Percentiles rank a stretch among this genome's conserved stretches.
Conservation (phyloP, 768 basidiomycete species). For the Calvatia gigantea region DNA sequence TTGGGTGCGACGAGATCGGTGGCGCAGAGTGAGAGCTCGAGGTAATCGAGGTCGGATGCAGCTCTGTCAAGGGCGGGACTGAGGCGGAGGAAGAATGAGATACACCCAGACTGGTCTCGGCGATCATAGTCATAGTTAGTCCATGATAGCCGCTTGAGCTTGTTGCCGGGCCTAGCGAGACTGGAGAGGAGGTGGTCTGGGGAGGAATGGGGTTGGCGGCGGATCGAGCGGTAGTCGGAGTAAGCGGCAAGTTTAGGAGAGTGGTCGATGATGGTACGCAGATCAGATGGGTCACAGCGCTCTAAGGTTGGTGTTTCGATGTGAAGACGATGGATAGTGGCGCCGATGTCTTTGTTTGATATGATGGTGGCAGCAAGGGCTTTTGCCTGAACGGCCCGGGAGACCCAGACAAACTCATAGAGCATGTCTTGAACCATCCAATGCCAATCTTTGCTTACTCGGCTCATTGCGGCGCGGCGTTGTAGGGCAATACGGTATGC, state of each 20-base stretch:
- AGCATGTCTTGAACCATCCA: constrained; percentile 49
- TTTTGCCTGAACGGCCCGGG: constrained; percentile 32
- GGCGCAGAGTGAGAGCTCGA: constrained; percentile 62
- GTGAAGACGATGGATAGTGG: constrained; percentile 59
- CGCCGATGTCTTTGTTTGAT: constrained; percentile 24
- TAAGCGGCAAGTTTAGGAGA: constrained; percentile 57
- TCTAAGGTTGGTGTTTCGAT: constrained; percentile 67
- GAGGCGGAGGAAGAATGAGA: constrained; percentile 50
- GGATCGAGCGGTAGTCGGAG: constrained; percentile 62
- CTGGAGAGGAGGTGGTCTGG: constrained; percentile 50
- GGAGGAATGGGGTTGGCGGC: constrained; percentile 30
- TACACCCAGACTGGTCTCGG: constrained; percentile 31
- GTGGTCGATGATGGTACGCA: constrained; percentile 66
- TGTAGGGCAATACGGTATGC: constrained; percentile 46
- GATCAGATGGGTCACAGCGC: constrained; percentile 60
- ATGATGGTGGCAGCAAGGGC: constrained; percentile 16
- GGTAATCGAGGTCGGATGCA: constrained; percentile 56
- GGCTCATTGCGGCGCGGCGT: constrained; percentile 45
- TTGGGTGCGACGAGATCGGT: constrained; percentile 34
- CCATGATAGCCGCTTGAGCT: constrained; percentile 59
- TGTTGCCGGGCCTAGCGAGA: constrained; percentile 50
- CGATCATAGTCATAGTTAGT: constrained; percentile 59
- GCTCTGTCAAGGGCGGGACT: constrained; percentile 49
- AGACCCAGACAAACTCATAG: constrained; percentile 72
- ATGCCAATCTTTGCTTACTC: constrained; percentile 57